Evolutionary conservation across 805 yeast species (phyloP).

Genomic region (Ogataea wickerhamii): DNA sequence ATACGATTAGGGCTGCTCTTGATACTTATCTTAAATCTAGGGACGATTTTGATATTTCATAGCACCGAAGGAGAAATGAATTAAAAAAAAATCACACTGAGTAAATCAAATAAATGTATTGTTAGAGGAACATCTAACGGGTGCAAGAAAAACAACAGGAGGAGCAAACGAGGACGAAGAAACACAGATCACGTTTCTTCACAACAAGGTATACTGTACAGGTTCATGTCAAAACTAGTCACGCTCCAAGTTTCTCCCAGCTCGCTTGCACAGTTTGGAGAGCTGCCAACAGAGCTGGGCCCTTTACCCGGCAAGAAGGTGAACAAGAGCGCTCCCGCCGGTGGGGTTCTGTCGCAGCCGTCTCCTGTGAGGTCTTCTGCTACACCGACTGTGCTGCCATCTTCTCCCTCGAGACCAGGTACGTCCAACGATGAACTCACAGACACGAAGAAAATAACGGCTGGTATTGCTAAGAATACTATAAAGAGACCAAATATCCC

Average conservation of each 20-base stretch:
- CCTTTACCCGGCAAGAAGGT: constrained; percentile 1
- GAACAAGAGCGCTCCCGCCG: constrained; percentile 2
- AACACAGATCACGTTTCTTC: too few relatives aligned
- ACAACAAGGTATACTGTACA: too few relatives aligned
- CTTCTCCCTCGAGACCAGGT: constrained; percentile 8
- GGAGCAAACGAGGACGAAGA: too few relatives aligned
- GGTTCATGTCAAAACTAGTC: constrained; percentile 15
- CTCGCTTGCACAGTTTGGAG: constrained; percentile 16
- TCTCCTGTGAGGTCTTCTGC: constrained; percentile 5
- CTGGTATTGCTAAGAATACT: not conserved
- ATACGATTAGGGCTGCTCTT: too few relatives aligned
- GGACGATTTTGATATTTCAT: constrained; percentile 3
- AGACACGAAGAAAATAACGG: constrained; percentile 6
- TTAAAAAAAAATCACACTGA: constrained; percentile 1
- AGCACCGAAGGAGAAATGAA: not conserved
- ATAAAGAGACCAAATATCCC: constrained; percentile 5
- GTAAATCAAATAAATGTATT: too few relatives aligned
- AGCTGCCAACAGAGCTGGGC: constrained; percentile 10
- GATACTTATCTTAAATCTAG: too few relatives aligned
- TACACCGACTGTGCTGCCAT: constrained; percentile 1
- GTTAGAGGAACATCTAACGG: constrained; percentile 13
- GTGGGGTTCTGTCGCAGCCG: constrained; percentile 15
- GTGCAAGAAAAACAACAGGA: too few relatives aligned
- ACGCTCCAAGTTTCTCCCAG: constrained; percentile 14
- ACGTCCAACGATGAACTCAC: constrained; percentile 4